Evolutionary conservation across 345 rosid species (phyloP).

Genomic region (Crucihimalaya himalaica): DNA sequence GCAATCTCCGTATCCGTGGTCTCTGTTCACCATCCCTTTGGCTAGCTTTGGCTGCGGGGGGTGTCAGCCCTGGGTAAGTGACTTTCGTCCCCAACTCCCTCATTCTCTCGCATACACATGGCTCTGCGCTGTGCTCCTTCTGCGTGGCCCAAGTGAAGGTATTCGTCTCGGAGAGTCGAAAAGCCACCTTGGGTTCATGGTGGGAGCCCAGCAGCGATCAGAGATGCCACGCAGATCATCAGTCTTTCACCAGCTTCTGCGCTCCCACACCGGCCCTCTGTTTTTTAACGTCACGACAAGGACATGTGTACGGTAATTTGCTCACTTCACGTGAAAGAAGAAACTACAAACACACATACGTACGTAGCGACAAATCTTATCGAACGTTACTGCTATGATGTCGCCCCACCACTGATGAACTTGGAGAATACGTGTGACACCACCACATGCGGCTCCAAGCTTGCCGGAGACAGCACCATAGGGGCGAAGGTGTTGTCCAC

Average conservation of each 20-base stretch:
- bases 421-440: slow-evolving; percentile 91
- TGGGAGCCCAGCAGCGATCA: slow-evolving; percentile 94
- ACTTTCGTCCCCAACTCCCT: slow-evolving; percentile 74
- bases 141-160: slow-evolving; percentile 78
- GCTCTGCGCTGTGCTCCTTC: slow-evolving; percentile 81
- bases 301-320: slow-evolving; percentile 39
- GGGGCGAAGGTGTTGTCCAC: slow-evolving; percentile 96
- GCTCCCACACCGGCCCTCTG: slow-evolving; percentile 92
- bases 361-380: slow-evolving; percentile 25
- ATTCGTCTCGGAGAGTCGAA: slow-evolving; percentile 85
- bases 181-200: slow-evolving; percentile 97
- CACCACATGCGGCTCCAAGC: slow-evolving; percentile 93
- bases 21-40: slow-evolving; percentile 61
- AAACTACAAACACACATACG: not conserved
- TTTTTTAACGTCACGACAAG: slow-evolving; percentile 13
- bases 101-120: slow-evolving; percentile 62
- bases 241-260: slow-evolving; percentile 80
- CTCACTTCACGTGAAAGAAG: slow-evolving; percentile 24
- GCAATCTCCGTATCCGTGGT: slow-evolving; percentile 78
- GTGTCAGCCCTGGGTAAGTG: slow-evolving; percentile 84
- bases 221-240: slow-evolving; percentile 81
- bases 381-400: slow-evolving; percentile 70
- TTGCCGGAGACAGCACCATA: slow-evolving; percentile 89
- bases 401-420: slow-evolving; percentile 97
- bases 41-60: slow-evolving; percentile 72